Evolutionary conservation across 2,329 filamentous ascomycete genomes (phyloP), one percentile per base, ranked within the genome.

Genomic region (Neofusicoccum laricinum): DNA sequence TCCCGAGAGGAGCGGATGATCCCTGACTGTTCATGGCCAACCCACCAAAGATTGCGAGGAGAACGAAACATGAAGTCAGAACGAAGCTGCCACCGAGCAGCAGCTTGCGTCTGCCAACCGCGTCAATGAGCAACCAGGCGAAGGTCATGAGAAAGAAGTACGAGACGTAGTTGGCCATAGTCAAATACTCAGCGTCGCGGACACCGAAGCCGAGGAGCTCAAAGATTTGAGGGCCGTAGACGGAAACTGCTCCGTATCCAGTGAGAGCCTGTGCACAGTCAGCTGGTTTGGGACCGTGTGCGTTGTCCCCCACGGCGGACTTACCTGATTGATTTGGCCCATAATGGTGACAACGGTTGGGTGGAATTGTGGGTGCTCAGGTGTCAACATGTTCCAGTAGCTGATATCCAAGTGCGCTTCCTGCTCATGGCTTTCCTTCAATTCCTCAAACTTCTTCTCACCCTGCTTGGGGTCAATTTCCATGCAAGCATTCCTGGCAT

Each of bases 221-320:
- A 71, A 88, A 88, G 61, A 88, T 88, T 67, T 88, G 86, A 2
- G 85, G 85, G 0, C 86, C 86, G 65, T 88, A 88, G 2, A 88
- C 85, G 17, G 82, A 85, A 2, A 88, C 84, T 0, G 86, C 86
- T 2, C 84, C 84, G 63, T 86, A 86, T 3, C 84, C 83, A 0
- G 84, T 86, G 57, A 86, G 72, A 0, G 83, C 84, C 71, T 82
- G 80, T 50, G 7, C 4, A 25, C 2, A 1, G 10, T 63, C 21
- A 64, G 40, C 11, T 6, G 7, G 6, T 5, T 21, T 11, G 11
- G 5, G 11, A 38, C 4, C 4, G 25, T 7, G 25, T 30, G 25
- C 7, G 17, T 30, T 2, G 34, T 1, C 11, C 4, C 25, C 25
- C 2, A 4, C 2, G 1, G 11, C 2, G 12, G 21, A 11, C 21